Evolutionary conservation across 352 stramenopile species (phyloP).

Genomic region (Globisporangium rhizosaccharum): DNA sequence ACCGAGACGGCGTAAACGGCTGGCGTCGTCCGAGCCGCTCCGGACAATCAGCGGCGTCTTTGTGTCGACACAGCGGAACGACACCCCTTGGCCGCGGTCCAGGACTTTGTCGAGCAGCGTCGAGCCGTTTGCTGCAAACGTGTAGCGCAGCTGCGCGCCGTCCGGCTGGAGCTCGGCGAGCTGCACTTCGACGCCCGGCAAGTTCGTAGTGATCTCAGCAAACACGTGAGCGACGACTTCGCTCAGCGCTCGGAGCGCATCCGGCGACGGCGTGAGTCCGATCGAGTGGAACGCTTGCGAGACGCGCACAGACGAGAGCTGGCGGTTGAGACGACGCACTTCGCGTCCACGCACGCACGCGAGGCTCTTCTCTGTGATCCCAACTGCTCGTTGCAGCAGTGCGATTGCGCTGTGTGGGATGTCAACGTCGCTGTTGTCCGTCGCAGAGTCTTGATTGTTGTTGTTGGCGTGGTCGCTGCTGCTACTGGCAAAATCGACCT

Average conservation of each 20-base stretch:
- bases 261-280: constrained; percentile 41
- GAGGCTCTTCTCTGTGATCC: constrained; percentile 36
- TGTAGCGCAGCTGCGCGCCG: constrained; percentile 41
- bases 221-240: constrained; percentile 40
- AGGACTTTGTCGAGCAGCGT: constrained; percentile 26
- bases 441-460: neutral
- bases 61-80: constrained; percentile 48
- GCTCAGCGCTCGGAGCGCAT: constrained; percentile 41
- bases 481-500: constrained; percentile 28
- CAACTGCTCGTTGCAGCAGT: constrained; percentile 32
- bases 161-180: constrained; percentile 49
- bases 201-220: constrained; percentile 33
- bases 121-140: constrained; percentile 39
- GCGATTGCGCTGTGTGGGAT: constrained; percentile 4
- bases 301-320: constrained; percentile 21
- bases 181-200: constrained; percentile 52
- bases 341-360: constrained; percentile 50
- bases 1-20: constrained; percentile 26
- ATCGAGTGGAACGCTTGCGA: constrained; percentile 27
- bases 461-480: neutral
- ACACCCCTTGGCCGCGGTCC: constrained; percentile 42
- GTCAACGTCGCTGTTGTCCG: neutral
- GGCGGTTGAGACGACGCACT: constrained; percentile 21
- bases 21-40: constrained; percentile 23
- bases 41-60: constrained; percentile 35